phyloP scores from a whole-genome alignment of 768 basidiomycete species.

The Tulasnella sp. region DNA sequence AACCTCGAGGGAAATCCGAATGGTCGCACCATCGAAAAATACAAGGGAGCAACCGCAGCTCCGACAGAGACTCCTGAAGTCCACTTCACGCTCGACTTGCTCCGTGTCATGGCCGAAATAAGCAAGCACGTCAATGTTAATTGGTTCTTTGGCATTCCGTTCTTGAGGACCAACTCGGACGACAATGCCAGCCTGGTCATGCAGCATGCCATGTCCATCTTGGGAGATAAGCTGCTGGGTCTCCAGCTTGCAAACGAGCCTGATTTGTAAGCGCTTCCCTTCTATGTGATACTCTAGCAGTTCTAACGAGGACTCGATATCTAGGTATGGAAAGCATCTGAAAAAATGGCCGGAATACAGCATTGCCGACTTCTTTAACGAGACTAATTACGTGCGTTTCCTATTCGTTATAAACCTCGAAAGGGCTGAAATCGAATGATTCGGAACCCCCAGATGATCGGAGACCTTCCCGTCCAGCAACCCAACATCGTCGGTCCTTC shows the following conservation, averaged over 20 bases:
- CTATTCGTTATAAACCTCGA: not conserved
- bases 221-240: slow-evolving; percentile 53
- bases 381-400: not conserved
- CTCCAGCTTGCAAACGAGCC: slow-evolving; percentile 38
- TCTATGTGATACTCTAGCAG: not conserved
- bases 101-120: slow-evolving; percentile 53
- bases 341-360: not conserved
- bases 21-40: slow-evolving; percentile 1
- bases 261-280: not conserved
- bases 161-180: slow-evolving; percentile 1
- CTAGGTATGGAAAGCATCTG: not conserved
- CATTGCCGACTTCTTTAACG: not conserved
- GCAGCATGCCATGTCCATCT: slow-evolving; percentile 39
- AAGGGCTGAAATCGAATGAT: not conserved
- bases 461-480: not conserved
- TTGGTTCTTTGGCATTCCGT: slow-evolving; percentile 42
- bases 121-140: slow-evolving; percentile 45
- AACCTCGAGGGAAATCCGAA: not conserved
- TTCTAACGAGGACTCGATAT: not conserved
- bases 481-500: slow-evolving; percentile 50
- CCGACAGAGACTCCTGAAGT: slow-evolving; percentile 57
- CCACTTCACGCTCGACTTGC: slow-evolving; percentile 49
- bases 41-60: not conserved
- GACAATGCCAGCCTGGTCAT: slow-evolving; percentile 8
- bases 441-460: slow-evolving; percentile 1